Base-by-base conservation (phyloP, 2,329 filamentous ascomycete species). In the Scleromitrula shiraiana region DNA sequence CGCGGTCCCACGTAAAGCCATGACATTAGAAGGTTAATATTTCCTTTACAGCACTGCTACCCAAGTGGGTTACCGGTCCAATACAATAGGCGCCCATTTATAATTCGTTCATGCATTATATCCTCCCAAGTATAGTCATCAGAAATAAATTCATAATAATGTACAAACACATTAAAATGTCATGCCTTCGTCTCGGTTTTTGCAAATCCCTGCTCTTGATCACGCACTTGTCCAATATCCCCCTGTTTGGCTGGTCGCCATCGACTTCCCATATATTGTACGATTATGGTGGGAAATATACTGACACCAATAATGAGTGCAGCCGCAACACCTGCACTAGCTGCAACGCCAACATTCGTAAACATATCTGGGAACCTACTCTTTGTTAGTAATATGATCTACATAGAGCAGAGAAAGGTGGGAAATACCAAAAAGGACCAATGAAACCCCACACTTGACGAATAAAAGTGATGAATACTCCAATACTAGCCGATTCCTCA, bases 381-480 rank as follows among this genome's bases (percentile, higher is more conserved):
- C 20, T 3, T 3, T 8, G 14, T 4, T 15, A 7, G 36, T 24
- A 46, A 17, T n/a, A n/a, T 7, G 10, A 4, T 29, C 15, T 6
- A 3, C 1, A 12, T 26, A 26, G 24, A 2, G 3, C n/a, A 2
- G 2, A 20, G 7, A 17, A 2, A 17, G 22, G 8, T 3, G 15
- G 17, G 5, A 22, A 22, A 22, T 44, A 46, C 47, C 47, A 49
- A 41, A 49, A 49, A n/a, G 47, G 47, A 5, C 50, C 46, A 27
- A 49, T 49, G 55, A 76, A 77, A 0, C 72, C 73, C 70, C 70
- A 77, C 0, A 70, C 70, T 49, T 76, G 72, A 7, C 77, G 67
- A 2, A 78, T 70, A 48, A 80, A 67, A 2, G 71, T 79, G 50
- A 82, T 70, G 52, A 80, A 81, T 0, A 78, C 76, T 2, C 77